Evolutionary conservation across 805 yeast species (phyloP), one percentile per base, ranked within the genome.

Genomic region (Ogataea nitratoaversa): DNA sequence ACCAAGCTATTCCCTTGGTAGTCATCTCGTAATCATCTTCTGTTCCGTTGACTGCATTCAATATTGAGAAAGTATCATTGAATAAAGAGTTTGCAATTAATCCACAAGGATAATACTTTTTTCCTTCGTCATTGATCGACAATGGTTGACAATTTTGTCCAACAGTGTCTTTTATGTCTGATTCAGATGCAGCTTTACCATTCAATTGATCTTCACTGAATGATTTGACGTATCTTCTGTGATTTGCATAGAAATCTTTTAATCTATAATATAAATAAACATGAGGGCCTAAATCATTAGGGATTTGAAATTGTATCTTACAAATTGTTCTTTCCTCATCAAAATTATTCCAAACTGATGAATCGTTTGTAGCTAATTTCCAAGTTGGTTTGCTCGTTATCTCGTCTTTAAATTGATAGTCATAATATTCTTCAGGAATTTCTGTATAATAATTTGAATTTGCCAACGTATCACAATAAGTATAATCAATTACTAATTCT

Each of bases 161-260:
- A 39, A 62, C 65, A 34, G 77, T 74, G 49, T 74, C 78, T 20
- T 70, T 71, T 28, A 93, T 67, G 32, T 66, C 72, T 16, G 61
- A 63, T 1, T 67, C 67, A 2, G 74, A 52, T 2, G 85, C 79
- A 2, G 84, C 82, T 30, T 76, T 63, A 6, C 99, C 99, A 48
- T 78, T 79, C 37, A 91, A 57, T 63, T 91, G 99, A 41, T 74
- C 74, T 53, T 83, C 78, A 59, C 89, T 90, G 60, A 74, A 84
- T 8, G 95, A 84, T 51, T 78, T 79, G n/a, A 89, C 97, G 58
- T 84, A 93, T 51, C 95, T 84, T 47, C 99, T 79, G 67, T 91
- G 99, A 64, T 93, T 91, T 57, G 95, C 96, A 62, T 72, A 87
- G 62, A 91, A 93, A 60, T 85, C 84, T 35, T 95, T 86, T 50